phyloP scores from a whole-genome alignment of 2,329 filamentous ascomycete species.

The Sclerotinia spermophila region DNA sequence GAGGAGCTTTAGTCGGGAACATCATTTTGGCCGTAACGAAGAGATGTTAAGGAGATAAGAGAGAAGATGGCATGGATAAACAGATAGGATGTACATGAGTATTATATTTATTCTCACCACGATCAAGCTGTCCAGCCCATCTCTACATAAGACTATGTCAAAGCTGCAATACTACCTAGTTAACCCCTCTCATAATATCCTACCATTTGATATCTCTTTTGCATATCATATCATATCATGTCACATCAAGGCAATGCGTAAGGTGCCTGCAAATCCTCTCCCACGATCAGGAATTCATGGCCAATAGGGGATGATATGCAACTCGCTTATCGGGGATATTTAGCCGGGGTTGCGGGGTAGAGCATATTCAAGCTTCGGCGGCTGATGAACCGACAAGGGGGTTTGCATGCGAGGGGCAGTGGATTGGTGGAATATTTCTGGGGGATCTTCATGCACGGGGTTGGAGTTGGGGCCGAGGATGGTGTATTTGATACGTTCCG shows the following conservation, averaged over 20 bases:
- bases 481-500: too few relatives aligned
- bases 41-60: background rate
- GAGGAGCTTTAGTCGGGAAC: background rate
- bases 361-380: background rate
- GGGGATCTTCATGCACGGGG: background rate
- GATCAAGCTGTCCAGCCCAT: background rate
- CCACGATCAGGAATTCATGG: background rate
- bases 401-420: background rate
- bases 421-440: slow-evolving; percentile 3
- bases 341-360: slow-evolving; percentile 4
- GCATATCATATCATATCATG: background rate
- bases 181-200: background rate
- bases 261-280: background rate
- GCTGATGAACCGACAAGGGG: background rate
- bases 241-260: background rate
- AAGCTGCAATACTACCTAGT: background rate
- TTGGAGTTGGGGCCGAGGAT: background rate
- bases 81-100: background rate
- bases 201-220: background rate
- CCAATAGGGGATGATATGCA: background rate
- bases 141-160: background rate
- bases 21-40: background rate
- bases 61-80: background rate
- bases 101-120: background rate
- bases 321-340: background rate